Conservation (phyloP, 169 alveolate genomes). For the Cytauxzoon felis region DNA sequence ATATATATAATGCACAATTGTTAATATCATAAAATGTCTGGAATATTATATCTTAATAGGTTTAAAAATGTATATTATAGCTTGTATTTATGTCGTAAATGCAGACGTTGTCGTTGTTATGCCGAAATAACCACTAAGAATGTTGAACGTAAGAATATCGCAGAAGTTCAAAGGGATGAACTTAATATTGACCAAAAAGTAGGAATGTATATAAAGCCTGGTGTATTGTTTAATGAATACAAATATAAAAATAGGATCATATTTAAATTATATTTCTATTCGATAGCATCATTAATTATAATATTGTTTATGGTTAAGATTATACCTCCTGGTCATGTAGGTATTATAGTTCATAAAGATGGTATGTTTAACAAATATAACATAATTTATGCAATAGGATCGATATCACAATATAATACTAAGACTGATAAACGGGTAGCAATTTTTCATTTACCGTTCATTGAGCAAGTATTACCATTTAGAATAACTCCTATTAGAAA, state of each 20-base stretch:
- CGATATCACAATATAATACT: conserved; percentile 54
- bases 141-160: no score
- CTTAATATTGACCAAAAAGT: no score
- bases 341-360: conserved; percentile 32
- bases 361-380: conserved; percentile 16
- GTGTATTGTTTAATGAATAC: conserved; percentile 40
- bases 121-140: no score
- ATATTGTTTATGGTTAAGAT: conserved; percentile 31
- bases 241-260: neutral
- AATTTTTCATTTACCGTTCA: conserved; percentile 45
- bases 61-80: no score
- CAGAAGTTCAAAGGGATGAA: no score
- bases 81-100: no score
- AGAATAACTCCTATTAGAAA: conserved; percentile 57
- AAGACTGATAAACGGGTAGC: conserved; percentile 30
- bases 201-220: conserved; percentile 57
- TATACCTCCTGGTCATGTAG: conserved; percentile 63
- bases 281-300: conserved; percentile 31
- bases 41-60: no score
- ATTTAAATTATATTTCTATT: conserved; percentile 33
- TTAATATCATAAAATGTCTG: no score
- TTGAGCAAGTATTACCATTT: conserved; percentile 50
- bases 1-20: no score
- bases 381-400: neutral
- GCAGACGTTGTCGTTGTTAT: no score